These are phyloP conservation scores for Paragyromitra xinjiangensis DNA, from an alignment of 495 filamentous ascomycete species.

Conservation along the genomic window DNA sequence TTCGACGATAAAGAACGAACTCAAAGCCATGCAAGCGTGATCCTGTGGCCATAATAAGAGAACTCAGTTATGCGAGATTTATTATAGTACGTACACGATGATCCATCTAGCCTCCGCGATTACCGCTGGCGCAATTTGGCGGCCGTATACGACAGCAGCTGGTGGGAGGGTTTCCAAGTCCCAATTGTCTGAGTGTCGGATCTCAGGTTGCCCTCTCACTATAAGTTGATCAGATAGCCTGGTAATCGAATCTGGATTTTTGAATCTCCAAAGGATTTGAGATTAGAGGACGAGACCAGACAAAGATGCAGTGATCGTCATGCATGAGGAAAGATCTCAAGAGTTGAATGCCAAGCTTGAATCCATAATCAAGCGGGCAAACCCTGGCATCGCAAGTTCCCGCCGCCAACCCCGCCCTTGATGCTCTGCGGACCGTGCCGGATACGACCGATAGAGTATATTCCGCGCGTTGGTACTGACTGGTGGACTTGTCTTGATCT, in stretches of 20 bases:
- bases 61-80: no score
- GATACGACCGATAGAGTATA: slow-evolving; percentile 7
- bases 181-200: not conserved
- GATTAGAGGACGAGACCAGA: no score
- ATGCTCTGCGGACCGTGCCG: slow-evolving; percentile 38
- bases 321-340: not conserved
- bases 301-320: not conserved
- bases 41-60: no score
- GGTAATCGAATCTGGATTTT: no score
- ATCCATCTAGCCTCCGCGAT: not conserved
- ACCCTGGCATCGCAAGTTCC: slow-evolving; percentile 1
- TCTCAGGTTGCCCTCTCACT: not conserved
- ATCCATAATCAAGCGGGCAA: slow-evolving; percentile 1
- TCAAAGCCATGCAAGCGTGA: no score
- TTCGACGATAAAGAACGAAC: no score
- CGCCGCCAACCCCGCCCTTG: slow-evolving; percentile 2
- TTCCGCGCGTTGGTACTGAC: no score
- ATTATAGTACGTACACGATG: no score
- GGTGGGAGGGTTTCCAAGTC: not conserved
- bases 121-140: not conserved
- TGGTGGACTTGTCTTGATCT: no score
- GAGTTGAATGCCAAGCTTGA: slow-evolving; percentile 3
- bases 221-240: no score
- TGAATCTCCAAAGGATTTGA: no score
- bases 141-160: not conserved